Evolutionary conservation across 1,284 basidiomycete species (phyloP), one percentile per base, ranked within the genome.

Genomic region (Rhodotorula sp.): DNA sequence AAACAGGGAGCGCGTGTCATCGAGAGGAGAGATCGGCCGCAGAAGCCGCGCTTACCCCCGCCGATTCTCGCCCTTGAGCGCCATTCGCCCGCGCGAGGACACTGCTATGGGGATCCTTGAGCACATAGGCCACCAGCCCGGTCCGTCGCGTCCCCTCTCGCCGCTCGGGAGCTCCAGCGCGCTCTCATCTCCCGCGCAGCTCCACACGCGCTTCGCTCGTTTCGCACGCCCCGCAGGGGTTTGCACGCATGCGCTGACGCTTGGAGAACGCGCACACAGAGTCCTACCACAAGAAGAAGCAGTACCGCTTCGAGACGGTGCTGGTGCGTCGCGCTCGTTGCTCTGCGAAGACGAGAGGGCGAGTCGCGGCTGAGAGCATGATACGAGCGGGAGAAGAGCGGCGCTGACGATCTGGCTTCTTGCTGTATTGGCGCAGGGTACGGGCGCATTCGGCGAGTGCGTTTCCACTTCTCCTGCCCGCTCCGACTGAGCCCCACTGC

Each of bases 371-470:
- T 56, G 34, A 1, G 17, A 21, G 36, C 25, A 4, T 27, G 3
- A 15, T 36, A 13, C 21, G 1, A 1, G 22, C 10, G 21, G 2
- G 22, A 39, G 3, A 7, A 37, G 5, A 2, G 25, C 13, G 4
- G 36, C 25, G 29, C 48, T 59, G 50, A 51, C 46, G 4, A 8
- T 56, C 48, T n/a, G 3, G 19, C n/a, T 22, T 25, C 9, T 12
- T 36, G 21, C 19, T 6, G 7, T 5, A 10, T 3, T 9, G 9
- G 25, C 12, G 46, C 63, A 74, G 72, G 72, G 72, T 1, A 53
- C 56, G 3, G 72, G 72, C 22, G 72, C 72, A 0, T 74, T 71
- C 36, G 72, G 69, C 34, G 72, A 74, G 71, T 73, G 37, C 57
- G 71, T 64, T 32, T 19, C 10, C 15, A 4, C 44, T 19, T 44